Conservation (phyloP, 352 stramenopile genomes). For the Globisporangium iwayamae region DNA sequence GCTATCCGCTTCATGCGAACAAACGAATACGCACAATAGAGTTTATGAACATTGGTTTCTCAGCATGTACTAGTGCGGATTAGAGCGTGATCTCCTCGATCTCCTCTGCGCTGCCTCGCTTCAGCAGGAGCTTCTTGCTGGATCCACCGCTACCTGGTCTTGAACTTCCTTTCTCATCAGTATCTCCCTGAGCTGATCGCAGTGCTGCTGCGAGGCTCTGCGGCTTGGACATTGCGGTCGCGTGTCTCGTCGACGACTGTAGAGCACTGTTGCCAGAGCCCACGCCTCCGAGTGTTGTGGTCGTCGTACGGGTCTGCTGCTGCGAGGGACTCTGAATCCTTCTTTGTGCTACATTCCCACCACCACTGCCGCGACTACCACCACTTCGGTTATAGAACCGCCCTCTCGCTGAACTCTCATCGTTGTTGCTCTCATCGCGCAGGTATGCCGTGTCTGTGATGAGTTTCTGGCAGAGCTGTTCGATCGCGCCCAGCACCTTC, state of each 20-base stretch:
- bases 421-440: conserved; percentile 25
- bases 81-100: conserved; percentile 41
- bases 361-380: conserved; percentile 4
- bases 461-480: conserved; percentile 64
- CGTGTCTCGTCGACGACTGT: background rate
- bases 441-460: conserved; percentile 46
- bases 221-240: conserved; percentile 10
- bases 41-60: too few species aligned
- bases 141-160: conserved; percentile 25
- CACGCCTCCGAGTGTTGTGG: background rate
- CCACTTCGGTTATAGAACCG: background rate
- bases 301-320: background rate
- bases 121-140: conserved; percentile 12
- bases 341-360: background rate
- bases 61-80: background rate
- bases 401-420: conserved; percentile 11
- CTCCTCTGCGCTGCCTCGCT: conserved; percentile 10
- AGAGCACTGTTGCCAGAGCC: too few species aligned
- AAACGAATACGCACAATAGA: too few species aligned
- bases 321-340: conserved; percentile 3
- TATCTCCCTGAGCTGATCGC: conserved; percentile 17
- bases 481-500: conserved; percentile 49
- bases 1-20: too few species aligned
- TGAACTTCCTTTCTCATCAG: background rate
- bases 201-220: conserved; percentile 32